A percentile compares a stretch with the other conserved stretches of the same genome.
phyloP scores from a whole-genome alignment of 345 rosid genomes.

The Abelmoschus esculentus region DNA sequence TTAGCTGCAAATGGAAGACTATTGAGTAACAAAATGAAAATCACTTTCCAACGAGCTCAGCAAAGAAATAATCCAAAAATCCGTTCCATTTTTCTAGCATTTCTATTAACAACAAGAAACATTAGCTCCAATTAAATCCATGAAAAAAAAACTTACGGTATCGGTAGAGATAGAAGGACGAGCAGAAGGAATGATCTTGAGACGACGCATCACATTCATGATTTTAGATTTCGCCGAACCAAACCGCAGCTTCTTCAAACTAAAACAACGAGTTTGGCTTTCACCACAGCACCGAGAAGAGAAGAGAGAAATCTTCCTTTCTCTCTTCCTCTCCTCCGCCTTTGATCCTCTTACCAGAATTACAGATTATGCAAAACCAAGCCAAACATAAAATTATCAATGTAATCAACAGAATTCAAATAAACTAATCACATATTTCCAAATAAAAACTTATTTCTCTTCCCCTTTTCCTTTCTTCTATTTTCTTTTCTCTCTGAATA shows the following conservation, averaged over 20 bases:
- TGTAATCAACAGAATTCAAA: not conserved
- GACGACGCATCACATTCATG: constrained; percentile 94
- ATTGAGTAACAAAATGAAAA: not conserved
- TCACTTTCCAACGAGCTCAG: not conserved
- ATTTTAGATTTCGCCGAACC: constrained; percentile 13
- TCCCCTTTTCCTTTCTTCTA: not conserved
- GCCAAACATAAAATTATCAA: not conserved
- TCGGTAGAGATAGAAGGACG: constrained; percentile 82
- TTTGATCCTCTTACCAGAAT: not conserved
- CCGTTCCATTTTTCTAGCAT: not conserved
- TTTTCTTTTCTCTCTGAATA: not conserved
- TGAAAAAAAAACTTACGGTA: constrained; percentile 38
- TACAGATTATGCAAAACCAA: not conserved
- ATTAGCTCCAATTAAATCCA: constrained; percentile 9
- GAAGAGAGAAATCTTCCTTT: constrained; percentile 26
- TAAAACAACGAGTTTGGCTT: constrained; percentile 15
- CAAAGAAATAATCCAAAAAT: not conserved
- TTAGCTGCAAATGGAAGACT: not conserved
- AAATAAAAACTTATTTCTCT: not conserved
- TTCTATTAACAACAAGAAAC: not conserved
- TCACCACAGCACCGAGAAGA: constrained; percentile 9
- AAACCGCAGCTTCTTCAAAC: constrained; percentile 20
- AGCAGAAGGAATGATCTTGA: constrained; percentile 96
- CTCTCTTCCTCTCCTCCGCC: constrained; percentile 38
- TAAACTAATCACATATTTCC: not conserved